These are phyloP conservation scores for Durotheca rogersii DNA, from an alignment of 495 filamentous ascomycete genomes.

Conservation along the genomic window DNA sequence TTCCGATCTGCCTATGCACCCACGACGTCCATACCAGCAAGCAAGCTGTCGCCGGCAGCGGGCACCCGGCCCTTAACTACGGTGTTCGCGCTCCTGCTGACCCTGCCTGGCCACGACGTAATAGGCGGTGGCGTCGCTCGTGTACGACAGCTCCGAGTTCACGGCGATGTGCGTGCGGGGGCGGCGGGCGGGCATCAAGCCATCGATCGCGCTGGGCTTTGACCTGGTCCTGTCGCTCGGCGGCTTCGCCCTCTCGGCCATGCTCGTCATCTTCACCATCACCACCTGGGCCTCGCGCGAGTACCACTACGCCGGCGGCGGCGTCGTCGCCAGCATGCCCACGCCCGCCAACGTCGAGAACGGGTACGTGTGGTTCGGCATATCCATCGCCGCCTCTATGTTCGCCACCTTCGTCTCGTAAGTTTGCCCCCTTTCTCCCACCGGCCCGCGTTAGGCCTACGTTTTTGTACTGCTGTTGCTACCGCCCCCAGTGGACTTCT, in stretches of 20 bases:
- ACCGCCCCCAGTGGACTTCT: too few relatives aligned
- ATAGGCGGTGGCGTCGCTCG: background rate
- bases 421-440: slow-evolving; percentile 1
- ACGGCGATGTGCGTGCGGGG: slow-evolving; percentile 9
- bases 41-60: too few relatives aligned
- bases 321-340: background rate
- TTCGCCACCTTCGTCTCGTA: slow-evolving; percentile 6
- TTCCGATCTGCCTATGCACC: too few relatives aligned
- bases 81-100: background rate
- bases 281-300: background rate
- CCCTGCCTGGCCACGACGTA: background rate
- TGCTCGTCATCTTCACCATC: background rate
- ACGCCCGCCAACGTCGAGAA: background rate
- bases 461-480: too few relatives aligned
- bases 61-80: too few relatives aligned
- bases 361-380: slow-evolving; percentile 5
- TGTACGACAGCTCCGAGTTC: slow-evolving; percentile 13
- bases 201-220: slow-evolving; percentile 11
- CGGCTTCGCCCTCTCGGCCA: slow-evolving; percentile 1
- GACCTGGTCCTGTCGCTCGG: slow-evolving; percentile 7
- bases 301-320: background rate
- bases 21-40: too few relatives aligned
- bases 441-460: too few relatives aligned
- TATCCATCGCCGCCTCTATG: background rate
- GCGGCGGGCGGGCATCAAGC: slow-evolving; percentile 4